phyloP scores from a whole-genome alignment of 225 moss, liverwort and hornwort species.

The Bryoerythrophyllum caledonicum region DNA sequence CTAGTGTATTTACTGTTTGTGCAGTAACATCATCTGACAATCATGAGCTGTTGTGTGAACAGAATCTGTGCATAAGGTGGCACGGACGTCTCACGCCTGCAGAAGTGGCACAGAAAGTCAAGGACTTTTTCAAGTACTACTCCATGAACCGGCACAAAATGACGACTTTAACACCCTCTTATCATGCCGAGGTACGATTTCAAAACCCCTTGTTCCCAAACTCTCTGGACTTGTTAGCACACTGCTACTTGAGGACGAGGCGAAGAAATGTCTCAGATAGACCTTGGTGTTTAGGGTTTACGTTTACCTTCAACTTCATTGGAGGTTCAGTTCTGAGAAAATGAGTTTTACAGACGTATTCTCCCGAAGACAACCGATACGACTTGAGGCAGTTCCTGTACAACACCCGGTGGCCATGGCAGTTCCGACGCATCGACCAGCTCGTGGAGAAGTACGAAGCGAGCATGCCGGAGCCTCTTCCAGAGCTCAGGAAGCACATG shows the following conservation, averaged over 20 bases:
- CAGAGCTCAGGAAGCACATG: slow-evolving; percentile 19
- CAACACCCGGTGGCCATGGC: slow-evolving; percentile 86
- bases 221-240: not conserved
- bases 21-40: slow-evolving; percentile 15
- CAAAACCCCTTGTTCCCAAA: not conserved
- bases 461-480: slow-evolving; percentile 17
- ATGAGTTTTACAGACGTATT: slow-evolving; percentile 56
- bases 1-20: not conserved
- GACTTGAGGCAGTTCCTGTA: slow-evolving; percentile 81
- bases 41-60: slow-evolving; percentile 7
- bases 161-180: slow-evolving; percentile 90
- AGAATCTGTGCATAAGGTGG: slow-evolving; percentile 85
- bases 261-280: not conserved
- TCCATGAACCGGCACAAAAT: slow-evolving; percentile 91
- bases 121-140: slow-evolving; percentile 88
- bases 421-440: slow-evolving; percentile 69
- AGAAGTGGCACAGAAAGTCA: slow-evolving; percentile 89
- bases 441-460: slow-evolving; percentile 57
- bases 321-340: not conserved
- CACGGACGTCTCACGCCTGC: slow-evolving; percentile 69
- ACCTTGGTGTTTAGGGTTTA: not conserved
- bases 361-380: slow-evolving; percentile 85
- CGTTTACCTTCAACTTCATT: not conserved
- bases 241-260: not conserved
- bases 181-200: slow-evolving; percentile 74